These are phyloP conservation scores for Lasiodiplodia theobromae DNA, from an alignment of 2,329 filamentous ascomycete species.

Conservation along the genomic window DNA sequence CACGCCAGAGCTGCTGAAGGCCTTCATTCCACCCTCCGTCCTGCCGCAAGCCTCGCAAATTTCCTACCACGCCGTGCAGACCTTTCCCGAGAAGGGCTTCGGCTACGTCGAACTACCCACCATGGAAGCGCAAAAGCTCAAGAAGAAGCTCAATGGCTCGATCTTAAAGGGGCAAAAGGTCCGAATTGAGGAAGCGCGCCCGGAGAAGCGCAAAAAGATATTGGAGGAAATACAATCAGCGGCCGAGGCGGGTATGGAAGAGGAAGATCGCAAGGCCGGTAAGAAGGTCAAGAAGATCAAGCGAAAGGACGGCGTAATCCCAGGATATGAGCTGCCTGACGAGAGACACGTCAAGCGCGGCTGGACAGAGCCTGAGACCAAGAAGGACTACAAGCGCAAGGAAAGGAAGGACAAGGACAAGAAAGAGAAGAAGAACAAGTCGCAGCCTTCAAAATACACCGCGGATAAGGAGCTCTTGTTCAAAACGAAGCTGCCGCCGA, in stretches of 20 bases:
- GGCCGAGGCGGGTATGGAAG: slow-evolving; percentile 52
- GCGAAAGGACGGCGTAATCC: slow-evolving; percentile 60
- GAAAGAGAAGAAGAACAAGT: slow-evolving; percentile 62
- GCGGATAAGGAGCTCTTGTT: slow-evolving; percentile 83
- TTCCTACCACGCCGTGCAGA: slow-evolving; percentile 85
- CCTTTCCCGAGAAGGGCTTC: slow-evolving; percentile 89
- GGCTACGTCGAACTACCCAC: slow-evolving; percentile 85
- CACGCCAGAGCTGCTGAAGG: slow-evolving; percentile 73
- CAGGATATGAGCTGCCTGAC: slow-evolving; percentile 74
- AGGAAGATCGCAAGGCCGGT: slow-evolving; percentile 56
- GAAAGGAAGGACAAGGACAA: slow-evolving; percentile 58
- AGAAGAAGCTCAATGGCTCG: slow-evolving; percentile 87
- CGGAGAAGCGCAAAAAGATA: slow-evolving; percentile 59
- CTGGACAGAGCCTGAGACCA: slow-evolving; percentile 75
- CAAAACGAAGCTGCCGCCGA: slow-evolving; percentile 77
- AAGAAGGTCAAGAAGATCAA: slow-evolving; percentile 56
- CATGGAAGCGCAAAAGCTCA: slow-evolving; percentile 86
- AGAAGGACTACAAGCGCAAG: slow-evolving; percentile 53
- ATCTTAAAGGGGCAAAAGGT: slow-evolving; percentile 86
- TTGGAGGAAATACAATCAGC: slow-evolving; percentile 45
- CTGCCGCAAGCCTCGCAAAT: slow-evolving; percentile 75
- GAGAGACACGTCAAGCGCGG: slow-evolving; percentile 85
- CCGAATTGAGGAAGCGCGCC: slow-evolving; percentile 79
- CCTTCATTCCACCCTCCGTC: slow-evolving; percentile 73
- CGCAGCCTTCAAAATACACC: slow-evolving; percentile 79